Base-by-base conservation (phyloP, 129 eudicot genomes). In the Glebionis coronaria region DNA sequence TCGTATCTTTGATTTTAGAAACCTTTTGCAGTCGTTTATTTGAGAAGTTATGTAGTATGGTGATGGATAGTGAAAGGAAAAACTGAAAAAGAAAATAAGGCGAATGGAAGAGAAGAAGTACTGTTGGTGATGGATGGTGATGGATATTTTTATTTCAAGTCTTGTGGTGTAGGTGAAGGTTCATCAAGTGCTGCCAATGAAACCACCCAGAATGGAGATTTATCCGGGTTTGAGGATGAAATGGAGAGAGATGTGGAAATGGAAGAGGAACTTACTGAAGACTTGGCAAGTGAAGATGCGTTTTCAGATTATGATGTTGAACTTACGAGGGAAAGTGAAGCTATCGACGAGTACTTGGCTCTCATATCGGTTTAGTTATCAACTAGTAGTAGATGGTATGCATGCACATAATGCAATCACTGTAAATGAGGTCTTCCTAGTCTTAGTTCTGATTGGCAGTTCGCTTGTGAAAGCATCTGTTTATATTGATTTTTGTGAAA, bases 271-370 rank as follows among this genome's bases (percentile, higher is more conserved):
- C 81, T 93, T 2, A 85, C 91, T 9, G 82, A 35, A 46, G 89
- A 84, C 40, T 72, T 93, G n/a, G 83, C 72, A 28, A 77, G 56
- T 2, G 84, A 72, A 63, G 98, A 93, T 77, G 88, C 82, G 0
- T 84, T 80, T 61, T 80, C 96, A 0, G 96, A 93, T 70, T 93
- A 93, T 63, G 96, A 93, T 55, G 73, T 86, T 56, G 98, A 93
- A 19, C 87, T 93, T 23, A 82, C 91, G 5, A 82, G 78, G 70
- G 98, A 93, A 84, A 88, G 78, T 29, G 98, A 93, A 82, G 98
- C 98, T 69, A 78, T 93, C 3, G 82, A 69, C 3, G 96, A 93
- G 86, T 93, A 93, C 64, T 68, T 89, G 67, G 87, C 83, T 10
- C 63, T 88, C 9, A 59, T 68, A 35, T 25, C 56, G 19, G 80